Evolutionary conservation across 495 filamentous ascomycete species (phyloP).

Genomic region (Choiromyces venosus): DNA sequence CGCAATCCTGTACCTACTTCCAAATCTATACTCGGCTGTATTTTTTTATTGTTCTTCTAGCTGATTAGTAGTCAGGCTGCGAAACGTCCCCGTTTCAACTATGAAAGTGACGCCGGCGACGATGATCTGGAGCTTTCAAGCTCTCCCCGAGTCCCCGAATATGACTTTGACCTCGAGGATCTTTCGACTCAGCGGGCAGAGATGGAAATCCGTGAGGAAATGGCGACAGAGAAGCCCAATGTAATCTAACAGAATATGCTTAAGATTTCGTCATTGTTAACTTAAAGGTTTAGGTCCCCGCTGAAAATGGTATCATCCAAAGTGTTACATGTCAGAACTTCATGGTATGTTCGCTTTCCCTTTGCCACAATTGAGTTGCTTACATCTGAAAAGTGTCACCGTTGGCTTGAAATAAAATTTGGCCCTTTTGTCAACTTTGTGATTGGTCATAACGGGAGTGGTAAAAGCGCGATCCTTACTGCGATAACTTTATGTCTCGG

Average conservation of each 20-base stretch:
- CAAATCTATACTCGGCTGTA: background rate
- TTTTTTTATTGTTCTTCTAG: background rate
- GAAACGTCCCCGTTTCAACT: background rate
- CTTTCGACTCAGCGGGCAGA: slow-evolving; percentile 34
- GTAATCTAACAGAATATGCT: slow-evolving; percentile 9
- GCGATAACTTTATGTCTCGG: slow-evolving; percentile 90
- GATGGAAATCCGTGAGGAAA: slow-evolving; percentile 33
- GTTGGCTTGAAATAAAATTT: slow-evolving; percentile 68
- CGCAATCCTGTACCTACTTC: background rate
- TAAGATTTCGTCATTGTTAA: background rate
- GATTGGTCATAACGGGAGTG: slow-evolving; percentile 93
- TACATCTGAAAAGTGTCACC: slow-evolving; percentile 89
- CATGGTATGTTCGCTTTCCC: slow-evolving; percentile 27
- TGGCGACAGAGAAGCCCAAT: slow-evolving; percentile 25
- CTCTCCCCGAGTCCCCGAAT: background rate
- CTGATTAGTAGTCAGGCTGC: background rate
- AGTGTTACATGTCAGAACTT: slow-evolving; percentile 41
- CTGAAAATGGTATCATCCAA: slow-evolving; percentile 36
- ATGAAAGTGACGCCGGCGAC: background rate
- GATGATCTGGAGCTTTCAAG: background rate
- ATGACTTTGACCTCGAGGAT: slow-evolving; percentile 33
- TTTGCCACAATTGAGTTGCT: slow-evolving; percentile 73
- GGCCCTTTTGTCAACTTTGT: slow-evolving; percentile 97
- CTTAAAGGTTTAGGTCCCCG: slow-evolving; percentile 19
- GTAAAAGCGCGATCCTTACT: slow-evolving; percentile 97